These are phyloP conservation scores for Rhododendron molle DNA, from an alignment of 148 eudicot genomes.

Conservation along the genomic window DNA sequence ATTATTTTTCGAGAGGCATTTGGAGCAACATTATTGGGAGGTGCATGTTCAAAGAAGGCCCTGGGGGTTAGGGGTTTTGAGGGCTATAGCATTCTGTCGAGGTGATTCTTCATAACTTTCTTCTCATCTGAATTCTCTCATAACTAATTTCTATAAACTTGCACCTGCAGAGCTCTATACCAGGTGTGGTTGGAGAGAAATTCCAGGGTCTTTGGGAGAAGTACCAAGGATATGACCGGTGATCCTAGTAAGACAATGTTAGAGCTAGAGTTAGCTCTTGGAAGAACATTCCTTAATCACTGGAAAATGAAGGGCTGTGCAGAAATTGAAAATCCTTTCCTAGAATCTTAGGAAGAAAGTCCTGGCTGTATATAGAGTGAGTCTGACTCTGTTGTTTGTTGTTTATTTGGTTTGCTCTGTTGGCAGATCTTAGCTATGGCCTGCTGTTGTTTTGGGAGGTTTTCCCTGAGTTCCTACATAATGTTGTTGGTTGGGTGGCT, in stretches of 20 bases:
- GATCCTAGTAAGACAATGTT: neutral
- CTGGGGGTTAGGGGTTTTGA: neutral
- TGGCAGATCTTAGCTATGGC: neutral
- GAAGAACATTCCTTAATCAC: neutral
- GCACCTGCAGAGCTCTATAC: neutral
- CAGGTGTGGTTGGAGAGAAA: neutral
- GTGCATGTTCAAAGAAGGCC: neutral
- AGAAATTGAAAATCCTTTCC: neutral
- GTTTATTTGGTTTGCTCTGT: neutral
- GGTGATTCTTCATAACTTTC: too few relatives aligned
- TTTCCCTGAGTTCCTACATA: neutral
- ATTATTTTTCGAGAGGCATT: neutral
- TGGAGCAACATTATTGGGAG: neutral
- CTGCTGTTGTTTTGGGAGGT: neutral
- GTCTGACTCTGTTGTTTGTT: neutral
- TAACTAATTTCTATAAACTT: neutral
- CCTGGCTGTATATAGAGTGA: neutral
- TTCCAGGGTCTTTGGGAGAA: neutral
- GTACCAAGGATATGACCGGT: neutral
- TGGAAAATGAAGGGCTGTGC: neutral
- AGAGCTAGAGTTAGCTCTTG: neutral
- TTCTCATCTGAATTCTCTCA: neutral
- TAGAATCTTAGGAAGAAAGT: neutral
- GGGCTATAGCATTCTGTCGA: neutral
- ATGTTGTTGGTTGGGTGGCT: neutral